Conservation (phyloP, 345 rosid genomes). For the Geranium rotundifolium region DNA sequence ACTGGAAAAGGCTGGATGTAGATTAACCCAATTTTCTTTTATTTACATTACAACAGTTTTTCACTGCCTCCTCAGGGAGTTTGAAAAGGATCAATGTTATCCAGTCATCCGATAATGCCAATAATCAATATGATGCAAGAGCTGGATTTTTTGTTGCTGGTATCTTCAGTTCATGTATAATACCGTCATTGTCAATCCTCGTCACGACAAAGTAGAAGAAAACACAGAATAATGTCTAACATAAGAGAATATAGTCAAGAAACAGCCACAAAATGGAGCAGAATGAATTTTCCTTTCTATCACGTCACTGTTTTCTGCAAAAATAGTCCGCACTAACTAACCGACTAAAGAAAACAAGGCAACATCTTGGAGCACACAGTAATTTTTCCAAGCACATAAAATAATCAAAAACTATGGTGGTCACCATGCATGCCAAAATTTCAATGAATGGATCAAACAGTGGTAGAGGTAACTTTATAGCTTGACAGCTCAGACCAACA, state of each 20-base stretch:
- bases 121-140: not conserved
- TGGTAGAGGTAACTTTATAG: not conserved
- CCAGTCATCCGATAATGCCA: not conserved
- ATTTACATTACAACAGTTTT: not conserved
- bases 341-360: too few relatives aligned
- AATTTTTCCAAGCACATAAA: too few relatives aligned
- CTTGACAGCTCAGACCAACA: not conserved
- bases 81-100: not conserved
- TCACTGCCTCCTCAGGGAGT: not conserved
- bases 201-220: not conserved
- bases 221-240: not conserved
- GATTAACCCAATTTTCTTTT: not conserved
- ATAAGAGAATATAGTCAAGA: not conserved
- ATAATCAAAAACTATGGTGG: not conserved
- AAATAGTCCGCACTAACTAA: too few relatives aligned
- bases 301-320: not conserved
- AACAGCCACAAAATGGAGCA: not conserved
- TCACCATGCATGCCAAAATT: not conserved
- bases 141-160: not conserved
- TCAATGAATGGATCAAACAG: not conserved
- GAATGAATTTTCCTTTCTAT: not conserved
- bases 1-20: not conserved
- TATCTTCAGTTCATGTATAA: not conserved
- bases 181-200: not conserved
- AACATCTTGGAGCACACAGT: too few relatives aligned